Base-by-base conservation (phyloP, 2,329 filamentous ascomycete species). In the Pseudogymnoascus sp. region DNA sequence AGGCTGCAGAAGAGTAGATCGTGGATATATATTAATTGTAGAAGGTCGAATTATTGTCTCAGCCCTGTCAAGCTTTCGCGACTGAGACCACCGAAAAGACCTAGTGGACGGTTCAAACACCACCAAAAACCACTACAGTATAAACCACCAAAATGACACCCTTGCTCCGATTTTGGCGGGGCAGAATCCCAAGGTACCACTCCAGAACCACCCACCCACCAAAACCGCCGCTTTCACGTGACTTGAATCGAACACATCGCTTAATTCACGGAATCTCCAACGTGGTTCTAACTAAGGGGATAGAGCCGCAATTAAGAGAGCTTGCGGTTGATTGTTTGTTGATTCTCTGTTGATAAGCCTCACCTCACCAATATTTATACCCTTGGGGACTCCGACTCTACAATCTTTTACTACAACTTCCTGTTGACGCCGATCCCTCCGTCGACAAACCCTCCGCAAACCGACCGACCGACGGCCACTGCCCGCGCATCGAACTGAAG, bases 371-470 rank as follows among this genome's bases (percentile, higher is more conserved):
- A 56, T 34, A 56, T 34, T 34, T 25, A 56, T 56, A 56, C 46
- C 46, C 46, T 56, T 12, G 46, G 46, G 46, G 25, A 56, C 46
- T 56, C 46, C 8, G 25, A 56, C 38, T 8, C 60, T 23, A 49
- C 59, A 59, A 37, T 60, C 43, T 43, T 12, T 31, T 18, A 37
- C 59, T 65, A 64, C 36, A 59, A 59, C 65, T 67, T 64, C 63
- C 56, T 42, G 59, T 42, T 59, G 38, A 61, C 46, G 46, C 46
- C 46, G 46, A 34, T 56, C 46, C 46, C 25, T 56, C 46, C 46
- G 46, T 56, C 46, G 25, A 53, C 37, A 62, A 62, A 62, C 16
- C 43, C 53, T 18, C 16, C n/a, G 46, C 43, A 25, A 49, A 25
- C 40, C 40, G 40, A 46, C 37, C 37, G 6, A 43, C 11, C 5